A percentile compares a stretch with the other conserved stretches of the same genome.
phyloP scores from a whole-genome alignment of 257 asterid genomes.

The Cinchona pubescens region DNA sequence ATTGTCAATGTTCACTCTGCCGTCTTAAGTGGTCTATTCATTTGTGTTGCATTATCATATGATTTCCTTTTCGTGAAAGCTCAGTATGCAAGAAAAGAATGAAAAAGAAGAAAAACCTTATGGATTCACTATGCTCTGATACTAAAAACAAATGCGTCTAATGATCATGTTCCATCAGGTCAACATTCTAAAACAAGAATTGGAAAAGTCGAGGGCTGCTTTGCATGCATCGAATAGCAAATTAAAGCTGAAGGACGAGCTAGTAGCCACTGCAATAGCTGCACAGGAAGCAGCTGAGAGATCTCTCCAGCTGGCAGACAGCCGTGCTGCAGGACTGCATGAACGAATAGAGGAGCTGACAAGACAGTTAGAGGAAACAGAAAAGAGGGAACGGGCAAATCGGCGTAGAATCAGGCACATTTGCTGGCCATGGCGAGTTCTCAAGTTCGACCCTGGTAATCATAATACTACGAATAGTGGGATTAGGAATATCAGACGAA shows the following conservation, averaged over 20 bases:
- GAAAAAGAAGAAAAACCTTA: neutral
- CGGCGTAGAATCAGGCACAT: slow-evolving; percentile 23
- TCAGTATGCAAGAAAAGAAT: neutral
- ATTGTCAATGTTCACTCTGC: neutral
- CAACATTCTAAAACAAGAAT: slow-evolving; percentile 26
- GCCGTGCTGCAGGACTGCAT: slow-evolving; percentile 22
- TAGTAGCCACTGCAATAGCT: slow-evolving; percentile 26
- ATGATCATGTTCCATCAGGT: slow-evolving; percentile 16
- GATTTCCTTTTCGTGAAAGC: neutral
- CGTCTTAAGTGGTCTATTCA: neutral
- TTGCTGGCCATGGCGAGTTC: slow-evolving; percentile 32
- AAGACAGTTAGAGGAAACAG: slow-evolving; percentile 26
- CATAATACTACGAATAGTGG: slow-evolving; percentile 18
- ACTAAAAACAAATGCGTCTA: neutral
- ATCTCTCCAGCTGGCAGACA: slow-evolving; percentile 32
- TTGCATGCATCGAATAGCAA: slow-evolving; percentile 24
- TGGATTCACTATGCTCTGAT: neutral
- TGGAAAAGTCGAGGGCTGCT: slow-evolving; percentile 22
- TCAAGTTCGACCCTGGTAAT: slow-evolving; percentile 19
- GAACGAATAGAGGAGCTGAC: slow-evolving; percentile 30
- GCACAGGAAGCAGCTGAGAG: slow-evolving; percentile 35
- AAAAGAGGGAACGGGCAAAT: slow-evolving; percentile 20
- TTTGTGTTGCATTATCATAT: neutral
- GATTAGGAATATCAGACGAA: slow-evolving; percentile 14
- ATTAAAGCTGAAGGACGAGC: slow-evolving; percentile 28